Evolutionary conservation across 345 rosid genomes (phyloP), one percentile per base, ranked within the genome.

Genomic region (Draba incana): DNA sequence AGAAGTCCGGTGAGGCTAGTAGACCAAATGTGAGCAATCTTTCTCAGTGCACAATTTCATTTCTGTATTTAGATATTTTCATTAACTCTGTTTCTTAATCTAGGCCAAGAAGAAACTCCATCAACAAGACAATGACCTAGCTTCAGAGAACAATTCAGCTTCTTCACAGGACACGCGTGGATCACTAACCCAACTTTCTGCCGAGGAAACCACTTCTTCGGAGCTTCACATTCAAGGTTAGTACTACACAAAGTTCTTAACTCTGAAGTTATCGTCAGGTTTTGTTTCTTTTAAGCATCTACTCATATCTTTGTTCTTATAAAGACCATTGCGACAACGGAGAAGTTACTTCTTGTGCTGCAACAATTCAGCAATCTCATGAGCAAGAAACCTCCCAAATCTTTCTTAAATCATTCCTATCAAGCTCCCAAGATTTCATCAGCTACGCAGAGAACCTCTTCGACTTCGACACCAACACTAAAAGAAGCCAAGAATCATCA

Each of bases 151-250:
- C 51, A 66, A 60, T 20, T 64, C 82, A 48, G 15, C 13, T 42
- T 45, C 15, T 2, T 49, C 68, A 12, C 78, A 45, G 46, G 72
- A 53, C 14, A 42, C 62, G 6, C 61, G 23, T 16, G 35, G 0
- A 68, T 59, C 69, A 41, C 47, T 42, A 47, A 81, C 71, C 63
- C 77, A 79, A 61, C 58, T 59, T 27, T 58, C 74, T 33, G 16
- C 50, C 20, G 65, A 68, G 46, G 82, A 74, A 52, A 62, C 72
- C 70, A 72, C 78, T 31, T 75, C 71, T 48, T 70, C 64, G 10
- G 75, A 78, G 68, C 31, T 69, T 69, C 70, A 27, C 64, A 73
- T 66, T 73, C 84, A 66, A 87, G 95, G 98, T 92, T 79, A 72
- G 12, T 14, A 42, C 42, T 61, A 38, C 6, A 64, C 39, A 62